Evolutionary conservation across 306 rosid genomes (phyloP), one percentile per base, ranked within the genome.

Genomic region (Coriaria nepalensis): DNA sequence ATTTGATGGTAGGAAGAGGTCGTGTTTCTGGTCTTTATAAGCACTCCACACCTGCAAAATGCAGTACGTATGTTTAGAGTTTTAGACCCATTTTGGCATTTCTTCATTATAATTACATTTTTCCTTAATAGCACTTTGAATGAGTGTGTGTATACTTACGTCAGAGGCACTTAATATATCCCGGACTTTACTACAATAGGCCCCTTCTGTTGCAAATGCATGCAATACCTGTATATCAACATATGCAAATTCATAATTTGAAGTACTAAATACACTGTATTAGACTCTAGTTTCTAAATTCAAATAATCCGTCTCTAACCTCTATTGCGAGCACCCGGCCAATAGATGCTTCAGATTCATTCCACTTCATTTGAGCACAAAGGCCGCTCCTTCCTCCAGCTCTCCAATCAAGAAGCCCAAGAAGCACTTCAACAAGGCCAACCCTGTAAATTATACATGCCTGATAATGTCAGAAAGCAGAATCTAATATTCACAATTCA

Each of bases 331-430:
- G 92, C 74, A 90, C 98, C 68, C 94, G 73, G 71, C 98, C 95
- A 45, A 90, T 90, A 50, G 98, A 85, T 53, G 98, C 95, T 79
- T 90, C 98, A 50, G 98, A 90, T 69, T 90, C 98, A 60, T 90
- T 90, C 98, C 98, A 90, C 72, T 90, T 90, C 98, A 90, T 90
- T 71, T 85, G 98, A 63, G 92, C 79, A 67, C 81, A 79, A 56
- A 85, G 82, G 14, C 95, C 98, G 75, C 69, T 81, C 78, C 94
- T 77, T 63, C 98, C 98, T 9, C 98, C 94, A 12, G 95, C 94
- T 53, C 98, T 83, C 98, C 98, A 90, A 73, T 90, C 98, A 50
- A 90, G 94, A 73, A 90, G 98, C 69, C 98, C 98, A 43, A 90
- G 98, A 66, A 90, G 98, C 40, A 90, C 87, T 63, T 85, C 87